A percentile compares a stretch with the other conserved stretches of the same genome.
phyloP scores from a whole-genome alignment of 2,329 filamentous ascomycete genomes.

The Delphinella strobiligena region DNA sequence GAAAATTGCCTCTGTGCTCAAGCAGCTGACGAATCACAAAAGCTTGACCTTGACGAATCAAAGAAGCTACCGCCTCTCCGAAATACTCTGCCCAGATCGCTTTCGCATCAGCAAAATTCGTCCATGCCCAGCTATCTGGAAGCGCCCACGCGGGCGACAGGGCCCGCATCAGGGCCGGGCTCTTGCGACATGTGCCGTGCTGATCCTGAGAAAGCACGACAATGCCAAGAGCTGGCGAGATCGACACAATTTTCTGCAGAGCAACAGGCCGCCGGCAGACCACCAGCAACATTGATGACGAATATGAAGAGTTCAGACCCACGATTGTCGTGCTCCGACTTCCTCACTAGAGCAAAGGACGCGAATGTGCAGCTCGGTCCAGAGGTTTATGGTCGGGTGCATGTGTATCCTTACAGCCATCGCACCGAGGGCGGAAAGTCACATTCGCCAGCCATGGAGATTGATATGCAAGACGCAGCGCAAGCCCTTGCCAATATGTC shows the following conservation, averaged over 20 bases:
- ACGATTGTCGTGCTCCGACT: conserved; percentile 11
- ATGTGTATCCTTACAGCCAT: conserved; percentile 7
- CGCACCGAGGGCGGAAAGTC: conserved; percentile 2
- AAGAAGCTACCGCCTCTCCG: conserved; percentile 2
- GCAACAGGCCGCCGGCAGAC: too few relatives aligned
- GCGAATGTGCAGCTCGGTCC: conserved; percentile 5
- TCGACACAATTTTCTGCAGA: conserved; percentile 5
- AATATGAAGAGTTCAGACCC: too few relatives aligned
- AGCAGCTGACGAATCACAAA: conserved; percentile 6
- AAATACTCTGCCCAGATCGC: too few relatives aligned
- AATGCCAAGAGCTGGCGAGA: conserved; percentile 10
- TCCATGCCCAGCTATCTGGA: conserved; percentile 7
- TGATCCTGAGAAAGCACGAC: conserved; percentile 10
- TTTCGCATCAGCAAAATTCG: too few relatives aligned
- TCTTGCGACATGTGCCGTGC: conserved; percentile 11
- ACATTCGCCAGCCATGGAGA: conserved; percentile 10
- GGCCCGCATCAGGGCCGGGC: conserved; percentile 10
- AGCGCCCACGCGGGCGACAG: conserved; percentile 5
- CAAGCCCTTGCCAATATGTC: conserved; percentile 8
- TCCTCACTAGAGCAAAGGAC: conserved; percentile 7
- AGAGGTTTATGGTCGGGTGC: conserved; percentile 4
- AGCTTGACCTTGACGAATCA: conserved; percentile 1
- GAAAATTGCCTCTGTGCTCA: conserved; percentile 10
- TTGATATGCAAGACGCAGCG: conserved; percentile 11
- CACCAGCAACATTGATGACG: background rate